phyloP scores from a whole-genome alignment of 192 early-diverging fungal genomes.

The Podila epicladia region DNA sequence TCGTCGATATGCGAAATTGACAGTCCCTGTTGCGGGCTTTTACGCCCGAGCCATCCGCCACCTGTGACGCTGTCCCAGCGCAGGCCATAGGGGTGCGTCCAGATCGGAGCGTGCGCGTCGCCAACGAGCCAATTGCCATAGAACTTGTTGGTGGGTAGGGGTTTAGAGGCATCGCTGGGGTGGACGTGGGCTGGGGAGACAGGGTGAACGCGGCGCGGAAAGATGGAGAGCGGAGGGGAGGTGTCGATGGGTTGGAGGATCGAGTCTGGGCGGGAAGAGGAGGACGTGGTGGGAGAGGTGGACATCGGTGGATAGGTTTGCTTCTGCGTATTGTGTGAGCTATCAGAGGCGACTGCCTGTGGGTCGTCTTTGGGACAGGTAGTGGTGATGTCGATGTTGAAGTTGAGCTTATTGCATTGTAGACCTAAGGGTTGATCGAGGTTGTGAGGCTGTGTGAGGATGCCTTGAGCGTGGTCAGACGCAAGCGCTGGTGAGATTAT shows the following conservation, averaged over 20 bases:
- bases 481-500: no score
- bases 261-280: not conserved
- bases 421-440: no score
- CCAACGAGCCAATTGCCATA: constrained; percentile 35
- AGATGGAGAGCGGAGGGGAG: constrained; percentile 6
- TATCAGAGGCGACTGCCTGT: no score
- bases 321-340: no score
- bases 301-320: no score
- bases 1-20: constrained; percentile 46
- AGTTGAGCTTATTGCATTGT: no score
- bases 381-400: no score
- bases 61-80: constrained; percentile 36
- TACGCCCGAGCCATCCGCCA: not conserved
- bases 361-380: no score
- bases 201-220: constrained; percentile 6
- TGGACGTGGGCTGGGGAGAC: constrained; percentile 14
- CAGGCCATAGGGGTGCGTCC: constrained; percentile 49
- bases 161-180: constrained; percentile 1
- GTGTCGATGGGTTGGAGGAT: constrained; percentile 23
- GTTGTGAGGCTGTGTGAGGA: no score
- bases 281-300: no score
- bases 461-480: no score
- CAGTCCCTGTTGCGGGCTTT: constrained; percentile 15
- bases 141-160: constrained; percentile 48
- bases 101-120: constrained; percentile 36